These are phyloP conservation scores for Colletotrichum godetiae DNA, from an alignment of 2,329 filamentous ascomycete species.

Conservation along the genomic window DNA sequence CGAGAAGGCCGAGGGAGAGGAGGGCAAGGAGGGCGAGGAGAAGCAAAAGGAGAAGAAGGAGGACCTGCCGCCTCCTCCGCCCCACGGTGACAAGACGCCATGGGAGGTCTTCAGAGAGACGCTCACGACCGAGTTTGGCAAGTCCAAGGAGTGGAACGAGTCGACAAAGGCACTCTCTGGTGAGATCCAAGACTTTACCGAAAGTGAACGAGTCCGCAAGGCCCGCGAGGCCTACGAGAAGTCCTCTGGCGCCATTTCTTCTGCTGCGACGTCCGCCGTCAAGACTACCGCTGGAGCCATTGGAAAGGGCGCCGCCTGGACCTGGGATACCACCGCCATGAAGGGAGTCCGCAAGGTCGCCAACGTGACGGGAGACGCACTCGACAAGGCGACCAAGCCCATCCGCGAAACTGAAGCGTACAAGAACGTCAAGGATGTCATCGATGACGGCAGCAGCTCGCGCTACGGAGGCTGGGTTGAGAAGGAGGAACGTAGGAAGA, in stretches of 20 bases:
- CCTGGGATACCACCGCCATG: conserved; percentile 94
- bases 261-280: conserved; percentile 81
- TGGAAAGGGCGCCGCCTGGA: conserved; percentile 93
- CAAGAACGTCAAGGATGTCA: conserved; percentile 94
- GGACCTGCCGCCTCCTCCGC: conserved; percentile 86
- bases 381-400: conserved; percentile 95
- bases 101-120: conserved; percentile 99
- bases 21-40: conserved; percentile 57
- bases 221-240: conserved; percentile 89
- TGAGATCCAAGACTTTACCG: conserved; percentile 89
- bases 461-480: conserved; percentile 97
- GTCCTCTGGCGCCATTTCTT: conserved; percentile 84
- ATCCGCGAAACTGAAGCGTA: conserved; percentile 95
- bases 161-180: conserved; percentile 94
- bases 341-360: conserved; percentile 91
- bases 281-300: conserved; percentile 88
- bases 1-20: conserved; percentile 55
- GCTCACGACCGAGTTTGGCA: conserved; percentile 92
- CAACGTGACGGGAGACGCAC: conserved; percentile 83
- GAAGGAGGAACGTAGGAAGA: conserved; percentile 89
- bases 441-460: conserved; percentile 96
- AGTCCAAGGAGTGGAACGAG: conserved; percentile 99
- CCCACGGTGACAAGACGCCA: conserved; percentile 96
- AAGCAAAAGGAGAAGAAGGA: conserved; percentile 72
- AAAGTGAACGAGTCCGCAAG: conserved; percentile 89